Percentiles rank a stretch among this genome's conserved stretches.
These are phyloP conservation scores for Candida alai DNA, from an alignment of 805 yeast species.

Conservation along the genomic window DNA sequence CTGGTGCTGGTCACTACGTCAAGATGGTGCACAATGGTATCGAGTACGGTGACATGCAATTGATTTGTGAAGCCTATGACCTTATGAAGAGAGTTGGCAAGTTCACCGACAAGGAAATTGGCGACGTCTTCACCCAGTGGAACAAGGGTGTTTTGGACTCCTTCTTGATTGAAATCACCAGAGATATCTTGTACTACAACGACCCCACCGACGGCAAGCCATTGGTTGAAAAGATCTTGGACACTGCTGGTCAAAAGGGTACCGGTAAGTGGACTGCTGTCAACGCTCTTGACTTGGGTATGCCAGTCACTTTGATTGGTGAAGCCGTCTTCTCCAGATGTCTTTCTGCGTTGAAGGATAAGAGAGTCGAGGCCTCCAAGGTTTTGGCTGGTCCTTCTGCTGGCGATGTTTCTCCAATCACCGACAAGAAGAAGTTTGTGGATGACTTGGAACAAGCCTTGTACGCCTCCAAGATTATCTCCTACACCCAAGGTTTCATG, in stretches of 20 bases:
- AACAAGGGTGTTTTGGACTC: conserved; percentile 97
- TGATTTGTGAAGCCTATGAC: conserved; percentile 97
- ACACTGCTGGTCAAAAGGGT: conserved; percentile 98
- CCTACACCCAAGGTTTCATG: conserved; percentile 99
- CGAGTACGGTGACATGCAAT: conserved; percentile 99
- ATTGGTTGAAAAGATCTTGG: conserved; percentile 92
- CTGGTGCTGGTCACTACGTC: conserved; percentile 98
- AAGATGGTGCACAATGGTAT: conserved; percentile 99
- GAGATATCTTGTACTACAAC: conserved; percentile 86
- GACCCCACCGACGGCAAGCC: conserved; percentile 87
- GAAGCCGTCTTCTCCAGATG: conserved; percentile 98
- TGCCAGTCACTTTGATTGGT: conserved; percentile 97
- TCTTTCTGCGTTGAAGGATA: conserved; percentile 86
- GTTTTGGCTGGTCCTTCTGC: conserved; percentile 74
- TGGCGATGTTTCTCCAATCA: conserved; percentile 53
- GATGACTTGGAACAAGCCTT: conserved; percentile 97
- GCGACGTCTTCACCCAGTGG: conserved; percentile 89
- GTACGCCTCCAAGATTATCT: conserved; percentile 96
- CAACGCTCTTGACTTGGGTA: conserved; percentile 95
- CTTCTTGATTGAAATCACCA: conserved; percentile 93
- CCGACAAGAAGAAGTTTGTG: conserved; percentile 78
- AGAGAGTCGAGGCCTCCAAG: conserved; percentile 83
- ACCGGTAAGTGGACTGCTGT: conserved; percentile 99
- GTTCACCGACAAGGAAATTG: conserved; percentile 85
- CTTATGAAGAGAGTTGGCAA: conserved; percentile 92